These are phyloP conservation scores for Hypomontagnella monticulosa DNA, from an alignment of 495 filamentous ascomycete species.

Conservation along the genomic window DNA sequence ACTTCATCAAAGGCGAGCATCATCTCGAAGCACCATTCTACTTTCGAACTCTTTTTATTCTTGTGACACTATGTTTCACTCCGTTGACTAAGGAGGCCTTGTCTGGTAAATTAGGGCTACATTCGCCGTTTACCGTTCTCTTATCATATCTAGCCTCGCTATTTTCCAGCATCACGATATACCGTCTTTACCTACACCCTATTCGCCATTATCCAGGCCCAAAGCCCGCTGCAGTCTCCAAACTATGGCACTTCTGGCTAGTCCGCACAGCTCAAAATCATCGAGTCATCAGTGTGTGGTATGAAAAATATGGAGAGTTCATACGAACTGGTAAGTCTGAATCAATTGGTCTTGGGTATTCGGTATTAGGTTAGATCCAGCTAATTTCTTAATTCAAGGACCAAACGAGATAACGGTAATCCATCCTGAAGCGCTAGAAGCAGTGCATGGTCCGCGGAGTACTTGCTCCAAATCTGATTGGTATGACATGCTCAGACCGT, in stretches of 20 bases:
- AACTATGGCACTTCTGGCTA: conserved; percentile 50
- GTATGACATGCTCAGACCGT: conserved; percentile 54
- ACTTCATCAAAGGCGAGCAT: conserved; percentile 43
- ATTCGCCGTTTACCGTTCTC: neutral
- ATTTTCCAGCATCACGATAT: conserved; percentile 56
- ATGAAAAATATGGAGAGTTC: conserved; percentile 49
- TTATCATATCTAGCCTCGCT: conserved; percentile 45
- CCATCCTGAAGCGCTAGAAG: conserved; percentile 42
- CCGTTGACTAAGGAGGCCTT: neutral
- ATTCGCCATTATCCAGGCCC: conserved; percentile 59
- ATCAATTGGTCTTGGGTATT: no score
- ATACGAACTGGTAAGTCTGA: conserved; percentile 56
- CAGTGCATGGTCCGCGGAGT: conserved; percentile 45
- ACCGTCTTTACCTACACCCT: conserved; percentile 57
- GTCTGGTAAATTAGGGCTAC: neutral
- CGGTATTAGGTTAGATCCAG: no score
- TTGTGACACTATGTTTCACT: conserved; percentile 3
- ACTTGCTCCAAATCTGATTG: conserved; percentile 51
- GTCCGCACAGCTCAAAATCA: conserved; percentile 45
- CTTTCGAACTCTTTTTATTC: conserved; percentile 17
- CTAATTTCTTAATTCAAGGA: no score
- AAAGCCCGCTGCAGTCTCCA: conserved; percentile 48
- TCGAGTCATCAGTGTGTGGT: conserved; percentile 45
- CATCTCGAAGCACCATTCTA: conserved; percentile 40
- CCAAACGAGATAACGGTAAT: conserved; percentile 50